A percentile compares a stretch with the other conserved stretches of the same genome.
phyloP scores from a whole-genome alignment of 108 stramenopile genomes.

The Pelagomonas calceolata region DNA sequence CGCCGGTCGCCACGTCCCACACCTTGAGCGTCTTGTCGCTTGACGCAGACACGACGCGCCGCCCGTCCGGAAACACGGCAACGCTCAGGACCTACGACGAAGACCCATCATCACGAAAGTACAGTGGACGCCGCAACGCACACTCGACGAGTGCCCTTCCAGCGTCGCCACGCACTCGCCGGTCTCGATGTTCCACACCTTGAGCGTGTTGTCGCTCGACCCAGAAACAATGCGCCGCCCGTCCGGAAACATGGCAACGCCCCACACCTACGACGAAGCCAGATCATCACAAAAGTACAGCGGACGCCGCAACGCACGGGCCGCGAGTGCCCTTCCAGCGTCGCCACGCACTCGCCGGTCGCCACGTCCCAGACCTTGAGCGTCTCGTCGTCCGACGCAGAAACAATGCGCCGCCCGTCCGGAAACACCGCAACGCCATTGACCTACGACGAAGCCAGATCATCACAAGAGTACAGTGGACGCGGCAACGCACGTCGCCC shows the following conservation, averaged over 20 bases:
- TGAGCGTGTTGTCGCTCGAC: not conserved
- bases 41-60: conserved; percentile 77
- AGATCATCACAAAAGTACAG: too few species aligned
- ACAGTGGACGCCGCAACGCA: too few species aligned
- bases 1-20: conserved; percentile 80
- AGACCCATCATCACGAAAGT: too few species aligned
- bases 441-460: too few species aligned
- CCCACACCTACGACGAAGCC: too few species aligned
- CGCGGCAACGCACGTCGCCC: too few species aligned
- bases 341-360: too few species aligned
- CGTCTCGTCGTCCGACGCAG: conserved; percentile 84
- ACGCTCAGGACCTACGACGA: too few species aligned
- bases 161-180: conserved; percentile 62
- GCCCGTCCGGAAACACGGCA: conserved; percentile 86
- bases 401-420: conserved; percentile 45
- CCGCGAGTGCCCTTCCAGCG: too few species aligned
- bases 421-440: conserved; percentile 36
- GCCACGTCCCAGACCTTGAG: conserved; percentile 58
- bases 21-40: conserved; percentile 83
- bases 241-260: not conserved
- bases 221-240: not conserved
- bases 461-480: too few species aligned
- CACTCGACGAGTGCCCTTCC: conserved; percentile 72
- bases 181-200: not conserved
- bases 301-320: too few species aligned